A percentile compares a stretch with the other conserved stretches of the same genome.
Evolutionary conservation across 2,329 filamentous ascomycete species (phyloP).

Genomic region (Aspergillaceae sp.): DNA sequence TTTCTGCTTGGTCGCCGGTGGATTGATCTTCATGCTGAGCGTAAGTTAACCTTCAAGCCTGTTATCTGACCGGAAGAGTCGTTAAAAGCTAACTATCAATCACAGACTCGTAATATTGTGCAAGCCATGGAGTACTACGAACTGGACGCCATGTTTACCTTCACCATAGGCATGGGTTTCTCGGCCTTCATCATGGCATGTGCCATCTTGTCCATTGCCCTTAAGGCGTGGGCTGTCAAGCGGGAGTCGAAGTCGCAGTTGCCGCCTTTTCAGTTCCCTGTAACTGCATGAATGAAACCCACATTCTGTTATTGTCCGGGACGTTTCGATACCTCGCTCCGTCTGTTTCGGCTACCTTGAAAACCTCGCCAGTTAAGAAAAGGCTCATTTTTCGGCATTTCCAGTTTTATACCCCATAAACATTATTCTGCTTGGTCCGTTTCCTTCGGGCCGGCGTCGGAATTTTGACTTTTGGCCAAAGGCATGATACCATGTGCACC

Average conservation of each 20-base stretch:
- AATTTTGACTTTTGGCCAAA: too few species aligned
- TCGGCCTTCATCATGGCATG: slow-evolving; percentile 80
- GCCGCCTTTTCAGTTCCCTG: slow-evolving; percentile 23
- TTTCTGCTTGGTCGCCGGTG: slow-evolving; percentile 81
- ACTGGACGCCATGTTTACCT: slow-evolving; percentile 86
- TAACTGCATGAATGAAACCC: slow-evolving; percentile 2
- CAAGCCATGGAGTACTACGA: slow-evolving; percentile 65
- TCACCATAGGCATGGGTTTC: slow-evolving; percentile 78
- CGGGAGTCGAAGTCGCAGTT: slow-evolving; percentile 28
- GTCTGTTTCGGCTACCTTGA: neutral
- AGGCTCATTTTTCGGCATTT: slow-evolving; percentile 4
- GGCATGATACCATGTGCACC: too few species aligned
- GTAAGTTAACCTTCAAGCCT: slow-evolving; percentile 43
- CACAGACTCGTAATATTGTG: slow-evolving; percentile 65
- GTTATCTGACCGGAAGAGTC: neutral
- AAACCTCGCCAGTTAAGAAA: neutral
- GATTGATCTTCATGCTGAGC: slow-evolving; percentile 86
- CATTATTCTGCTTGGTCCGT: neutral
- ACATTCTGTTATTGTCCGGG: neutral
- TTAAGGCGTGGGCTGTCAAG: slow-evolving; percentile 76
- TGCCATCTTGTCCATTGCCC: slow-evolving; percentile 64
- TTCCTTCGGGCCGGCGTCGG: too few species aligned
- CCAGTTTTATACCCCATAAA: slow-evolving; percentile 18
- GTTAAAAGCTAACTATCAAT: slow-evolving; percentile 15
- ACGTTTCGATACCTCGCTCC: neutral